Conservation (phyloP, 1,284 basidiomycete species). For the Lentinus polychrous region DNA sequence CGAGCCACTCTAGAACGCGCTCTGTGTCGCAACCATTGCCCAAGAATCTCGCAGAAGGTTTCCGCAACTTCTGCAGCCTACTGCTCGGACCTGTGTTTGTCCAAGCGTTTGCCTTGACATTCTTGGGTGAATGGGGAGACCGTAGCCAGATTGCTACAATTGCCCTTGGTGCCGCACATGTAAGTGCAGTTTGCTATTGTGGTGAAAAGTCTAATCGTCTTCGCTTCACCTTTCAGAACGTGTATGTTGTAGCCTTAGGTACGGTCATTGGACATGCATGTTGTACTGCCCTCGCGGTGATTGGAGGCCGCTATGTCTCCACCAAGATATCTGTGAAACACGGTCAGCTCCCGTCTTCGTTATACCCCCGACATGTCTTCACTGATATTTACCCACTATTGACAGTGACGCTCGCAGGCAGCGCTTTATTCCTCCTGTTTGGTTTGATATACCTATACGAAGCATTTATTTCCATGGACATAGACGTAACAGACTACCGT, state of each 20-base stretch:
- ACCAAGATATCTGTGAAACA: conserved; percentile 94
- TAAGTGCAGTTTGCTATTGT: conserved; percentile 34
- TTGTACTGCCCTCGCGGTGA: conserved; percentile 87
- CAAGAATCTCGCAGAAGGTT: conserved; percentile 51
- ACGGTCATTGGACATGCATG: conserved; percentile 86
- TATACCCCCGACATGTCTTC: not conserved
- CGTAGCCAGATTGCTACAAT: conserved; percentile 97
- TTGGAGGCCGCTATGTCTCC: conserved; percentile 87
- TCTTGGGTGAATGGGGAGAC: conserved; percentile 98
- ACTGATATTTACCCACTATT: conserved; percentile 2
- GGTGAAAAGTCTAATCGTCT: conserved; percentile 1
- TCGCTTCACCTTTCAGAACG: conserved; percentile 39
- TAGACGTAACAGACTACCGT: conserved; percentile 25
- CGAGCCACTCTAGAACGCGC: conserved; percentile 9
- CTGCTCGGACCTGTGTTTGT: conserved; percentile 91
- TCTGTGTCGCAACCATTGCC: conserved; percentile 15
- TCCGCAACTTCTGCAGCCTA: conserved; percentile 77
- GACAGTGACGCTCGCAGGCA: conserved; percentile 80
- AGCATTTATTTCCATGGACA: conserved; percentile 38
- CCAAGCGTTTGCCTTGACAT: conserved; percentile 92
- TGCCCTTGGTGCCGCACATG: conserved; percentile 92
- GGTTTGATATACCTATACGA: conserved; percentile 73
- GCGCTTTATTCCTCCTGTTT: conserved; percentile 80
- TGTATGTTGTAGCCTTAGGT: conserved; percentile 80
- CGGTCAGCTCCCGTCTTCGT: conserved; percentile 43